Evolutionary conservation across 257 asterid genomes (phyloP), one percentile per base, ranked within the genome.

Genomic region (Gentiana straminea): DNA sequence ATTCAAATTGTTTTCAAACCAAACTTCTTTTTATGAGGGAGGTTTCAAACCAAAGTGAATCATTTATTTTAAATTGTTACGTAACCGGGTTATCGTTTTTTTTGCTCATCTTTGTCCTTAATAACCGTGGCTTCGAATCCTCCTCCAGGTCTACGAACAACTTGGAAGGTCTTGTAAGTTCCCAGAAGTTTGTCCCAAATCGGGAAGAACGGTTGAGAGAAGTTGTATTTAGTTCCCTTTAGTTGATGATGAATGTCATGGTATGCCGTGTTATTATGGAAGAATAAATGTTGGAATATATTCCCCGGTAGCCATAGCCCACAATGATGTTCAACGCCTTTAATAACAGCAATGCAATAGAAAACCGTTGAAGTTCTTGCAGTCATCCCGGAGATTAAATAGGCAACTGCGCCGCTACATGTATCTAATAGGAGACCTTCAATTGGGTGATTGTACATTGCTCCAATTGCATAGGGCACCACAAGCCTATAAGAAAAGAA

Each of bases 181-280:
- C 97, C 97, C 1, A 85, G 84, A 56, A 89, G 70, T 70, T 77
- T 89, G 82, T 89, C 97, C 97, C 95, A 89, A 4, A 83, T 76
- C 64, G 94, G 72, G 57, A 89, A 89, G 72, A 89, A 89, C 2
- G 97, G 95, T 56, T 89, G 95, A 24, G 97, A 85, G 61, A 83
- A 89, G 78, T 89, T 89, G 73, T 71, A 85, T 49, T 89, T 89
- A 35, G 78, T 70, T 57, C 97, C 97, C 60, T 79, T 88, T 56
- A 83, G 95, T 57, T 85, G 97, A 75, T 89, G 97, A 66, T 89
- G 97, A 67, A 85, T 68, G 66, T 89, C 97, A 64, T 89, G 97
- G 59, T 89, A 89, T 3, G 94, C 95, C 4, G 93, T 74, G 59
- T 85, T 85, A 60, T 85, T 89, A 49, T 83, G 83, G 72, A 89